These are phyloP conservation scores for Scheffersomyces lignicola DNA, from an alignment of 1,139 yeast genomes.

Conservation along the genomic window DNA sequence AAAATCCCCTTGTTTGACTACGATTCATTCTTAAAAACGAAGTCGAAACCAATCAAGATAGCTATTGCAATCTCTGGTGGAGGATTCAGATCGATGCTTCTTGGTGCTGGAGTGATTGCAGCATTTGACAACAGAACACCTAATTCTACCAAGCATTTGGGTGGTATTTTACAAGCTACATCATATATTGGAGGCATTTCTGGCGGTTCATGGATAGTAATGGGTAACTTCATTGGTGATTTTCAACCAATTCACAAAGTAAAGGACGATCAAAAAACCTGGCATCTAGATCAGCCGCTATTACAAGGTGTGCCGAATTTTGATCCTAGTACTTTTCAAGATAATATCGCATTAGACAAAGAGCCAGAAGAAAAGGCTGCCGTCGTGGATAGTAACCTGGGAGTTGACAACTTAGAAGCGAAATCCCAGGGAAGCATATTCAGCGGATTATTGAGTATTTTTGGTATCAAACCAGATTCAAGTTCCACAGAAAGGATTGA, in stretches of 20 bases:
- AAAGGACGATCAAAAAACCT: constrained; percentile 22
- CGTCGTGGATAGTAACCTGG: too few relatives aligned
- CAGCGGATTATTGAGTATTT: neutral
- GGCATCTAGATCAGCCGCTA: constrained; percentile 51
- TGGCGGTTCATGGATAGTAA: constrained; percentile 70
- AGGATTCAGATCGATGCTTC: constrained; percentile 67
- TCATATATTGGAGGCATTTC: constrained; percentile 63
- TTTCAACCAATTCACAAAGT: constrained; percentile 40
- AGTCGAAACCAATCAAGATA: constrained; percentile 34
- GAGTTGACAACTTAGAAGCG: too few relatives aligned
- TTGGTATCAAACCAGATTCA: constrained; percentile 1
- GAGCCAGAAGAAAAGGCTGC: neutral
- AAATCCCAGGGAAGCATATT: constrained; percentile 1
- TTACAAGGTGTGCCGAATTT: constrained; percentile 56
- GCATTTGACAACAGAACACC: constrained; percentile 53
- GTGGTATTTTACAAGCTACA: constrained; percentile 55
- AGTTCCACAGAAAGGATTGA: neutral
- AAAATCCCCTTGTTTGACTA: constrained; percentile 39
- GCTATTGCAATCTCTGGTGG: constrained; percentile 74
- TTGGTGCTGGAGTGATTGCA: constrained; percentile 60
- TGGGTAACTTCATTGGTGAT: constrained; percentile 50
- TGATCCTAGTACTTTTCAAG: constrained; percentile 22
- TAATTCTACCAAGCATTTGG: constrained; percentile 33
- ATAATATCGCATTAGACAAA: constrained; percentile 1
- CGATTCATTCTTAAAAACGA: constrained; percentile 15